Conservation (phyloP, 148 eudicot genomes). For the Camellia granthamiana region DNA sequence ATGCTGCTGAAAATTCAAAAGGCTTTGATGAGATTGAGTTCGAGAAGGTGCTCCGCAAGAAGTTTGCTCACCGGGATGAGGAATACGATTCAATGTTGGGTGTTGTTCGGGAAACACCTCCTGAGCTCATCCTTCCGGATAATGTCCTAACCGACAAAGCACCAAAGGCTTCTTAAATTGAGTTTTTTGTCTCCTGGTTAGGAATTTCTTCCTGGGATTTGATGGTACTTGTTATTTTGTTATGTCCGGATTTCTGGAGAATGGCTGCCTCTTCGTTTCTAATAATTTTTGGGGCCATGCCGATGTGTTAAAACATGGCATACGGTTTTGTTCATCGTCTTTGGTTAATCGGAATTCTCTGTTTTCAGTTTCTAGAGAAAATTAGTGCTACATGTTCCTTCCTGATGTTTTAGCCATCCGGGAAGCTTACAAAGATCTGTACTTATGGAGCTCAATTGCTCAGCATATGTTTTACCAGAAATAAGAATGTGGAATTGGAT, state of each 20-base stretch:
- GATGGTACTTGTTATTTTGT: background rate
- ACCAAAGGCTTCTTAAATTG: slow-evolving; percentile 37
- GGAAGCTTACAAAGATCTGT: background rate
- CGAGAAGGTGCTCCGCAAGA: slow-evolving; percentile 71
- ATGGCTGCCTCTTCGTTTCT: background rate
- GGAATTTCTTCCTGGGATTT: slow-evolving; percentile 5
- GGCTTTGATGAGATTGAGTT: slow-evolving; percentile 70
- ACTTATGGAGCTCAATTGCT: slow-evolving; percentile 8
- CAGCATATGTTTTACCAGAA: slow-evolving; percentile 4
- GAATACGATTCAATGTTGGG: slow-evolving; percentile 72
- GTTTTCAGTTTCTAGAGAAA: background rate
- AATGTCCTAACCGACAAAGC: slow-evolving; percentile 49
- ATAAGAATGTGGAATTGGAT: background rate
- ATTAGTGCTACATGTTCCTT: background rate
- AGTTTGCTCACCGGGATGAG: slow-evolving; percentile 58
- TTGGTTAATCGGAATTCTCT: background rate
- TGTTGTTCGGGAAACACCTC: slow-evolving; percentile 54
- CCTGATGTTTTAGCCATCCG: background rate
- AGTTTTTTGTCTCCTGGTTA: background rate
- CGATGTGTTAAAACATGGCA: background rate
- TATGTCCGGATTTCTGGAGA: slow-evolving; percentile 1
- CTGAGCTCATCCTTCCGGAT: slow-evolving; percentile 64
- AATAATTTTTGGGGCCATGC: background rate
- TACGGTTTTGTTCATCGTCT: background rate
- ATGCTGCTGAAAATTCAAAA: slow-evolving; percentile 82